Conservation (phyloP, 164 flowering plant species). For the Umbilicus rupestris region DNA sequence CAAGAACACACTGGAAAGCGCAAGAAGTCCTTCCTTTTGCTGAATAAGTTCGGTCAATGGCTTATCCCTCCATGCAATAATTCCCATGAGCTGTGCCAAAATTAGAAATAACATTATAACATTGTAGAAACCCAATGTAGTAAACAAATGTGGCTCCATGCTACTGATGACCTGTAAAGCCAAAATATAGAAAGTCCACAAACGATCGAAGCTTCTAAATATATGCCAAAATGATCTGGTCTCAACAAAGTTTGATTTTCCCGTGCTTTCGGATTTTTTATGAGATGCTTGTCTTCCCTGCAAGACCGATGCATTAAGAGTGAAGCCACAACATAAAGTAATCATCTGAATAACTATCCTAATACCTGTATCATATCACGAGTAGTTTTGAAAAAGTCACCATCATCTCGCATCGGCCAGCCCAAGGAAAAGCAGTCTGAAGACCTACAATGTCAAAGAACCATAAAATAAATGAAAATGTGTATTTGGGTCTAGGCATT, state of each 20-base stretch:
- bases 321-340: neutral
- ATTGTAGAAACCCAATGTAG: neutral
- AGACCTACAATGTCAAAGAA: constrained; percentile 40
- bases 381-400: constrained; percentile 82
- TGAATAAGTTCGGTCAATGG: constrained; percentile 36
- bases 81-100: constrained; percentile 58
- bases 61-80: constrained; percentile 58
- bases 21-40: constrained; percentile 32
- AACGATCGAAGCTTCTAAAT: constrained; percentile 86
- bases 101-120: neutral
- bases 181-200: constrained; percentile 86
- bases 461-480: constrained; percentile 4
- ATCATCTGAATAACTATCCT: neutral
- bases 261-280: constrained; percentile 49
- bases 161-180: constrained; percentile 57
- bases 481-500: too few species aligned
- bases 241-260: constrained; percentile 83
- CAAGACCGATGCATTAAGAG: constrained; percentile 5
- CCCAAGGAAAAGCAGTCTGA: constrained; percentile 88
- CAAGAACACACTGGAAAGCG: constrained; percentile 47
- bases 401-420: constrained; percentile 99
- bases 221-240: constrained; percentile 89
- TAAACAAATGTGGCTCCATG: too few species aligned
- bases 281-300: constrained; percentile 41
- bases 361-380: constrained; percentile 39